phyloP scores from a whole-genome alignment of 495 filamentous ascomycete genomes.

The Clohesyomyces aquaticus region DNA sequence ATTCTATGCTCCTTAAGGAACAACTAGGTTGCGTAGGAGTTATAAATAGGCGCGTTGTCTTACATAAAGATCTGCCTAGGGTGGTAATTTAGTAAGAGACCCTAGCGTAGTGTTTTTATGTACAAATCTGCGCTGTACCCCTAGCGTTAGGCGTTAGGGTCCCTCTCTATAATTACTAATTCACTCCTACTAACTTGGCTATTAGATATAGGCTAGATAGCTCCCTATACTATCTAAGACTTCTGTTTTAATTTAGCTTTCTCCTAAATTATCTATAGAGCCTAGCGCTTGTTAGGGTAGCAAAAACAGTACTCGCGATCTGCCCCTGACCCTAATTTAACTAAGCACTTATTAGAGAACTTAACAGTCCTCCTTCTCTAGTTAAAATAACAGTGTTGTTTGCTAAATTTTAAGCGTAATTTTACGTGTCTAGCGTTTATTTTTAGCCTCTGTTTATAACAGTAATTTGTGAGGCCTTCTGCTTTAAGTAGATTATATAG shows the following conservation, averaged over 20 bases:
- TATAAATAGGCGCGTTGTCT: neutral
- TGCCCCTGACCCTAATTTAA: constrained; percentile 7
- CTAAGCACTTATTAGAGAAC: constrained; percentile 26
- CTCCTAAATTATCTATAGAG: constrained; percentile 19
- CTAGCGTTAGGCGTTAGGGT: neutral
- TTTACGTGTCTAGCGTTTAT: constrained; percentile 1
- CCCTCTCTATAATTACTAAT: constrained; percentile 8
- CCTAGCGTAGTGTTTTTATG: neutral
- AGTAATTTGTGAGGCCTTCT: constrained; percentile 13
- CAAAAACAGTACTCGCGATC: constrained; percentile 18
- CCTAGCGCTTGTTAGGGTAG: constrained; percentile 9
- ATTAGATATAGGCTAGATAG: constrained; percentile 3
- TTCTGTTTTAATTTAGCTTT: constrained; percentile 9
- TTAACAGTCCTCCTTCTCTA: constrained; percentile 14
- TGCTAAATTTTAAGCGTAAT: constrained; percentile 5
- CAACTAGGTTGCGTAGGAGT: neutral
- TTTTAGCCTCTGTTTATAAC: constrained; percentile 8
- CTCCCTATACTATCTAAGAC: constrained; percentile 25
- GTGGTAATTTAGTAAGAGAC: neutral
- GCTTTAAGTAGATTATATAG: constrained; percentile 5
- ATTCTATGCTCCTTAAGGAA: constrained; percentile 16
- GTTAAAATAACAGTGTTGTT: constrained; percentile 1
- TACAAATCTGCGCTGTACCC: neutral
- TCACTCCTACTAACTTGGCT: constrained; percentile 7
- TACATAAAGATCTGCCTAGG: neutral